Percentiles rank a stretch among this genome's conserved stretches.
Evolutionary conservation across 2,329 filamentous ascomycete species (phyloP).

Genomic region (Capronia americana): DNA sequence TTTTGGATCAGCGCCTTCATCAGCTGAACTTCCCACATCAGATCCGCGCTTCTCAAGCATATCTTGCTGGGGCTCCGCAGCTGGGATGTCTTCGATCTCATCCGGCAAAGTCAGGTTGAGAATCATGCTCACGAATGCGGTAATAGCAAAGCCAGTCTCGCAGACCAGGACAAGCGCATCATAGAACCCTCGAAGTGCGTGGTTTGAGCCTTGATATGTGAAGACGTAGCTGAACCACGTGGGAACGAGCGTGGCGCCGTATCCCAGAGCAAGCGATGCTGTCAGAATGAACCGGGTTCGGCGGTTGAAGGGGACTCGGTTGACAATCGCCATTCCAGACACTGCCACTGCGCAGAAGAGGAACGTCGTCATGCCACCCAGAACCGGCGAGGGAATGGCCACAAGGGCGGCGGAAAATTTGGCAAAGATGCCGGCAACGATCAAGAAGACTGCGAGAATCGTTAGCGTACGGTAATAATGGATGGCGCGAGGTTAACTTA

Average conservation of each 20-base stretch:
- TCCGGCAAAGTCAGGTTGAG: constrained; percentile 76
- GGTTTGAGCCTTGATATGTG: constrained; percentile 62
- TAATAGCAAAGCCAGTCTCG: constrained; percentile 67
- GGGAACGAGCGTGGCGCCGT: constrained; percentile 58
- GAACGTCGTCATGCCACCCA: constrained; percentile 65
- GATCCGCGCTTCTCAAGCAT: constrained; percentile 24
- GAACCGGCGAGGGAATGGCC: constrained; percentile 62
- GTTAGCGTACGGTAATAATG: constrained; percentile 14
- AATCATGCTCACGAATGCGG: constrained; percentile 73
- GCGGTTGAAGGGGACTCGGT: constrained; percentile 66
- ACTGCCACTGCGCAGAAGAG: constrained; percentile 71
- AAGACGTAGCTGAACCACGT: constrained; percentile 55
- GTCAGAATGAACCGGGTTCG: constrained; percentile 72
- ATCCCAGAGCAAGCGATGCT: constrained; percentile 65
- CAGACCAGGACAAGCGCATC: constrained; percentile 68
- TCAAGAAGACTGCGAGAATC: constrained; percentile 59
- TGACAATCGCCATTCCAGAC: constrained; percentile 70
- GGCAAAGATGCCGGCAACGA: constrained; percentile 73
- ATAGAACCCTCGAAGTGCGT: constrained; percentile 67
- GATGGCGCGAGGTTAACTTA: constrained; percentile 18
- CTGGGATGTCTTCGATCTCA: constrained; percentile 72
- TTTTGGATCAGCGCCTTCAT: constrained; percentile 11
- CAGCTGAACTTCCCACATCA: constrained; percentile 2
- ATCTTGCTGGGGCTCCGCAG: constrained; percentile 29
- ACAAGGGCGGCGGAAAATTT: constrained; percentile 74